Base-by-base conservation (phyloP, 257 asterid species). In the Cruciata laevipes region DNA sequence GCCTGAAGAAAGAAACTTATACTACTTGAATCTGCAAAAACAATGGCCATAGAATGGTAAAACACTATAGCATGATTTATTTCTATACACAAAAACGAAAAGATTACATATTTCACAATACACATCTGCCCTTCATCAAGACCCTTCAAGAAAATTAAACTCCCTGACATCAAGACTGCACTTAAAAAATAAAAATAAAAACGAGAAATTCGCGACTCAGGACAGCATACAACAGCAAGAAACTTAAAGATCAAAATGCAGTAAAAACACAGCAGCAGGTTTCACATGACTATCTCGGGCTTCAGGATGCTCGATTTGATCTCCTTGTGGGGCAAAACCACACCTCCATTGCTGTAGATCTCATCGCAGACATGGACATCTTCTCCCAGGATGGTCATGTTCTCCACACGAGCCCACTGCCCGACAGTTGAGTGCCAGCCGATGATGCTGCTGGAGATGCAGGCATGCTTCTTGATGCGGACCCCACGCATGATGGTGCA, bases 351-450 rank as follows among this genome's bases (percentile, higher is more conserved):
- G 82, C 86, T 86, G 74, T 90, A 88, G 53, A 90, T 82, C 62
- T 90, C 97, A 58, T 90, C 97, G 23, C 95, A 78, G 30, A 90
- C 91, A 70, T 90, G 96, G 67, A 90, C 97, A 47, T 90, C 96
- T 77, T 90, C 96, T 31, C 96, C 96, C 57, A 90, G 73, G 31
- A 90, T 83, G n/a, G 97, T 88, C 97, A 90, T 90, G 74, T 90
- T 90, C 83, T 88, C 97, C 68, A 86, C 91, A 0, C 97, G 89
- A 62, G 97, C 93, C 97, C 97, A 88, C 79, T 83, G 86, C 11
- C 96, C 97, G 12, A 90, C 87, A 0, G 96, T 90, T 0, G 97
- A 90, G 80, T 90, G 97, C 97, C 97, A 90, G 7, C 97, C 97
- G 2, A 90, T 87, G 27, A 90, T 90, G 74, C 97, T 90, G 31